phyloP scores from a whole-genome alignment of 108 stramenopile species.

The Fistulifera pelliculosa region DNA sequence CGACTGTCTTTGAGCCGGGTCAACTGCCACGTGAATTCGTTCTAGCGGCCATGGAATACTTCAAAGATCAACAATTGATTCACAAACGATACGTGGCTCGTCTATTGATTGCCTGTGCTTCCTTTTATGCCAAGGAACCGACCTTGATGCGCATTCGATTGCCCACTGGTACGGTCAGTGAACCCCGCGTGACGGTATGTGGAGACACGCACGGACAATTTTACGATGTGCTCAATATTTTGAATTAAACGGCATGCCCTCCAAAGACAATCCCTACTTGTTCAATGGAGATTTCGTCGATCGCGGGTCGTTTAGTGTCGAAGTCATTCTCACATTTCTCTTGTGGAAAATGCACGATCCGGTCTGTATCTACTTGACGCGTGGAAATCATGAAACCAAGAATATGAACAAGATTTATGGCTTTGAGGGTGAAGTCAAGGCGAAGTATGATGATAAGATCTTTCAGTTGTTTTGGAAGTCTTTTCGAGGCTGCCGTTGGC shows the following conservation, averaged over 20 bases:
- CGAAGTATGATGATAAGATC: constrained; percentile 95
- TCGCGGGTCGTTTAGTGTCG: constrained; percentile 91
- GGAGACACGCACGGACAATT: constrained; percentile 99
- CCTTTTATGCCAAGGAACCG: constrained; percentile 46
- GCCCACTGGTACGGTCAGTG: constrained; percentile 40
- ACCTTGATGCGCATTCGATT: constrained; percentile 59
- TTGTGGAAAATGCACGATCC: constrained; percentile 84
- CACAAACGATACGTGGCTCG: constrained; percentile 89
- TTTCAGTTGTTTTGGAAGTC: constrained; percentile 94
- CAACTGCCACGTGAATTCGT: constrained; percentile 86
- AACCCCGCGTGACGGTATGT: constrained; percentile 74
- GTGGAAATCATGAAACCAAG: constrained; percentile 98
- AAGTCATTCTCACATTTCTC: constrained; percentile 90
- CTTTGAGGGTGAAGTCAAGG: constrained; percentile 97
- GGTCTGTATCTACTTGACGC: constrained; percentile 68
- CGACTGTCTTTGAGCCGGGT: constrained; percentile 61
- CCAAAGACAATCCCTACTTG: constrained; percentile 81
- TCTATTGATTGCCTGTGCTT: constrained; percentile 57
- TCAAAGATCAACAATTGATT: constrained; percentile 87
- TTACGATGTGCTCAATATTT: constrained; percentile 98
- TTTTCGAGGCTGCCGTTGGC: constrained; percentile 87
- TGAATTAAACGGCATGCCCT: constrained; percentile 89
- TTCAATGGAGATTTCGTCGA: constrained; percentile 99
- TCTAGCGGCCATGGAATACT: constrained; percentile 71
- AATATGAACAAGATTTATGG: constrained; percentile 99